Conservation (phyloP, 2,329 filamentous ascomycete species). For the Clonostachys sp. region DNA sequence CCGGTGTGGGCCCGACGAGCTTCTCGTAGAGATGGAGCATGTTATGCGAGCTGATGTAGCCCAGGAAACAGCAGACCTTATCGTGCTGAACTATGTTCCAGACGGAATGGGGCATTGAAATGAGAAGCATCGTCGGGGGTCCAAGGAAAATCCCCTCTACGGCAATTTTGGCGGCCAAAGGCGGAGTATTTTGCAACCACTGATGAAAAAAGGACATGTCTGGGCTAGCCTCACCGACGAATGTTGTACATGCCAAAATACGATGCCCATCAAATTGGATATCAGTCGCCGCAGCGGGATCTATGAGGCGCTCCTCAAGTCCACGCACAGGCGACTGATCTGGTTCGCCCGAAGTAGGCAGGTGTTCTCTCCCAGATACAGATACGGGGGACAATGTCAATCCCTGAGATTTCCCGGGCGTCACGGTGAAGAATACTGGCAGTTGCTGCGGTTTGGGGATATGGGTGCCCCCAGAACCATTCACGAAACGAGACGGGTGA, state of each 20-base stretch:
- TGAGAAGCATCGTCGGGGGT: slow-evolving; percentile 60
- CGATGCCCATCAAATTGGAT: slow-evolving; percentile 58
- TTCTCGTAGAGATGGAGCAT: slow-evolving; percentile 61
- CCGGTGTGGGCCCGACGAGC: slow-evolving; percentile 41
- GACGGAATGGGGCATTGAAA: slow-evolving; percentile 60
- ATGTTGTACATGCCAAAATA: slow-evolving; percentile 63
- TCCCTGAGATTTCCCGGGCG: slow-evolving; percentile 45
- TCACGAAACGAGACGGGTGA: too few relatives aligned
- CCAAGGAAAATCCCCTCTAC: slow-evolving; percentile 67
- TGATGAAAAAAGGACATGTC: slow-evolving; percentile 64
- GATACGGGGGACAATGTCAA: slow-evolving; percentile 42
- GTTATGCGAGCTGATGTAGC: slow-evolving; percentile 63
- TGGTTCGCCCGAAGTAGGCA: neutral
- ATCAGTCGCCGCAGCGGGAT: slow-evolving; percentile 43
- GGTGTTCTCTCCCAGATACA: neutral
- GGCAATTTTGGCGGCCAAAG: slow-evolving; percentile 51
- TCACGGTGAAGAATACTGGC: slow-evolving; percentile 52
- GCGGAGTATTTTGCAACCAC: slow-evolving; percentile 58
- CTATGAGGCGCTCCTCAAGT: slow-evolving; percentile 34
- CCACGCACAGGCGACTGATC: neutral
- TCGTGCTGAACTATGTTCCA: slow-evolving; percentile 63
- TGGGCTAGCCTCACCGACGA: slow-evolving; percentile 59
- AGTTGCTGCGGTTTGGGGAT: slow-evolving; percentile 19
- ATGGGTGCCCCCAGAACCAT: too few relatives aligned
- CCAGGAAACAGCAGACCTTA: slow-evolving; percentile 62